A percentile compares a stretch with the other conserved stretches of the same genome.
Conservation (phyloP, 257 asterid genomes). For the Solanum dulcamara region DNA sequence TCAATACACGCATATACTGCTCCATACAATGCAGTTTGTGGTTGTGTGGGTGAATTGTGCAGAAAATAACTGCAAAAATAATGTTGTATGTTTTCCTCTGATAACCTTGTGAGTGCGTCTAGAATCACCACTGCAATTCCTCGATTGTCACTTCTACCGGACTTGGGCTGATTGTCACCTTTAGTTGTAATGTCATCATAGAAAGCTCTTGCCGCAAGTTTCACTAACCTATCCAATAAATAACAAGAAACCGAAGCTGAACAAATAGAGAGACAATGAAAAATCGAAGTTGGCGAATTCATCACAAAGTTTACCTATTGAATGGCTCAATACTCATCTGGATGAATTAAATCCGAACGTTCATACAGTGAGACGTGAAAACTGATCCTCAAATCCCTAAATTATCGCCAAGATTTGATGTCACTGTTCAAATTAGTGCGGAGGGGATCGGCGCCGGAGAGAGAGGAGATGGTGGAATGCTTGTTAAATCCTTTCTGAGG, state of each 20-base stretch:
- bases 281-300: not conserved
- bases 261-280: not conserved
- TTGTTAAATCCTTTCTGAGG: not conserved
- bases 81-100: not conserved
- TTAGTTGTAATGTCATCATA: slow-evolving; percentile 79
- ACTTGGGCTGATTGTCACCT: slow-evolving; percentile 79
- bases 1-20: not conserved
- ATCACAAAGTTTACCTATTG: slow-evolving; percentile 9
- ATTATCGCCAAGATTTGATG: not conserved
- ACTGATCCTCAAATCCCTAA: not conserved
- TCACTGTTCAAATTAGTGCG: not conserved
- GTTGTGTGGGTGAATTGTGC: not conserved
- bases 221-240: slow-evolving; percentile 54
- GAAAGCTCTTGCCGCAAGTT: slow-evolving; percentile 83
- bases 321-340: slow-evolving; percentile 20
- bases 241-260: not conserved
- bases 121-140: slow-evolving; percentile 93
- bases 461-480: not conserved
- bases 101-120: slow-evolving; percentile 90
- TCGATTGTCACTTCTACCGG: slow-evolving; percentile 80
- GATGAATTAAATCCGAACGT: not conserved
- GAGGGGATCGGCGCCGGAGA: not conserved
- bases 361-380: not conserved
- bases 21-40: not conserved
- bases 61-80: not conserved